These are phyloP conservation scores for Gloeostereum incarnatum DNA, from an alignment of 768 basidiomycete genomes.

Conservation along the genomic window DNA sequence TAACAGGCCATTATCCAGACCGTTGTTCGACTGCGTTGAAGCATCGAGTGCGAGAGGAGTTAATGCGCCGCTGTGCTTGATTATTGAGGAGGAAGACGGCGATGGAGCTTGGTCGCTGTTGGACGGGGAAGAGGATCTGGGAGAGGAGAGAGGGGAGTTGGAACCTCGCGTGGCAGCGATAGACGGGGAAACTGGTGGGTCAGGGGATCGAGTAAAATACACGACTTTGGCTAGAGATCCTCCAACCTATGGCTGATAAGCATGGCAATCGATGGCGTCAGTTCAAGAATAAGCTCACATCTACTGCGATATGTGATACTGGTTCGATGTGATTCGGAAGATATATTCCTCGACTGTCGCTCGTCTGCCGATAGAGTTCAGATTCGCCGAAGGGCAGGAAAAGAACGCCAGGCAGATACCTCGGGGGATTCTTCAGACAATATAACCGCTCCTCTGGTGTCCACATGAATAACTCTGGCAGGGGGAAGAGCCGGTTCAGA, in stretches of 20 bases:
- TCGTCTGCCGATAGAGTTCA: conserved; percentile 40
- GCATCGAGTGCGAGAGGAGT: conserved; percentile 73
- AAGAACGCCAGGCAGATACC: conserved; percentile 39
- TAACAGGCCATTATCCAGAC: conserved; percentile 24
- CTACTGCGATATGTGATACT: conserved; percentile 94
- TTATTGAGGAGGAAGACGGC: conserved; percentile 19
- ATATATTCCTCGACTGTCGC: conserved; percentile 95
- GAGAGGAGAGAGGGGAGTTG: conserved; percentile 33
- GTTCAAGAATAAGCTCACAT: conserved; percentile 48
- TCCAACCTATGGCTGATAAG: conserved; percentile 76
- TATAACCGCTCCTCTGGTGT: conserved; percentile 90
- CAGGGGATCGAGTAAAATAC: conserved; percentile 93
- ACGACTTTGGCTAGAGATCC: conserved; percentile 97
- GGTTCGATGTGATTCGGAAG: conserved; percentile 97
- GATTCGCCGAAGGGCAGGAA: conserved; percentile 5
- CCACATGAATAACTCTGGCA: conserved; percentile 86
- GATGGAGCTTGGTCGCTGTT: conserved; percentile 17
- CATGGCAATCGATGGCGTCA: conserved; percentile 7
- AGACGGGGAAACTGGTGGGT: conserved; percentile 74
- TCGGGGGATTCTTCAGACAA: conserved; percentile 91
- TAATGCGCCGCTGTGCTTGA: conserved; percentile 60
- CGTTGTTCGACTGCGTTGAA: conserved; percentile 24
- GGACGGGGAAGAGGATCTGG: conserved; percentile 34
- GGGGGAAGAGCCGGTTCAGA: conserved; percentile 62
- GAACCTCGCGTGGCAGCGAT: conserved; percentile 51